A percentile compares a stretch with the other conserved stretches of the same genome.
These are phyloP conservation scores for Hyaloperonospora brassicae DNA, from an alignment of 352 stramenopile genomes.

Conservation along the genomic window DNA sequence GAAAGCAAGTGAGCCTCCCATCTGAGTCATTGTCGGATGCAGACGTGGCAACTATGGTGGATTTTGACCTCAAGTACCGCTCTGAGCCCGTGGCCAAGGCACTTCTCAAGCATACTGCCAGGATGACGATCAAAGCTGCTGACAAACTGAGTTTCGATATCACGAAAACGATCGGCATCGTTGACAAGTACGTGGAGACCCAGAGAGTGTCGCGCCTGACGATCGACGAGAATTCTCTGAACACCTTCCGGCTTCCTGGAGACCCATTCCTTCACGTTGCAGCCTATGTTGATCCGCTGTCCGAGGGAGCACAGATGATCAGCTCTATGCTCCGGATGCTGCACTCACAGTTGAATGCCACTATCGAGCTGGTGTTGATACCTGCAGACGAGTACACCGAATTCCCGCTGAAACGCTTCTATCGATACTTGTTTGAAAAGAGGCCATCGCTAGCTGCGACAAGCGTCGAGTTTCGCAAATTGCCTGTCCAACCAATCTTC, in stretches of 20 bases:
- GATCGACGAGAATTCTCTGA: conserved; percentile 32
- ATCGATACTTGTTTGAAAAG: conserved; percentile 83
- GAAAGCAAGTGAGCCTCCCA: conserved; percentile 49
- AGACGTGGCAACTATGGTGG: conserved; percentile 56
- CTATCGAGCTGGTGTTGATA: conserved; percentile 56
- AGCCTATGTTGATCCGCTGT: conserved; percentile 88
- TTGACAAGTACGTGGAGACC: conserved; percentile 66
- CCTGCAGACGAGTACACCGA: conserved; percentile 68
- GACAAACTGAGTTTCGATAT: conserved; percentile 59
- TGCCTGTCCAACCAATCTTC: conserved; percentile 84
- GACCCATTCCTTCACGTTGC: conserved; percentile 52
- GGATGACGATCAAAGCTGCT: conserved; percentile 40
- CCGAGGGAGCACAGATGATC: conserved; percentile 81
- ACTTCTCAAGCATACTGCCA: conserved; percentile 53
- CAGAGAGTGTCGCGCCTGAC: conserved; percentile 32
- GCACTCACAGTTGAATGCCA: conserved; percentile 60
- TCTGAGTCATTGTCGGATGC: conserved; percentile 43
- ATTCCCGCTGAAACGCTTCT: conserved; percentile 90
- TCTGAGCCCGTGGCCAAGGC: conserved; percentile 61
- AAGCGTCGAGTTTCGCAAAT: conserved; percentile 61
- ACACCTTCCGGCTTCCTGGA: conserved; percentile 29
- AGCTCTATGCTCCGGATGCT: conserved; percentile 83
- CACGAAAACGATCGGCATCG: conserved; percentile 65
- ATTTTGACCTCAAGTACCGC: conserved; percentile 62
- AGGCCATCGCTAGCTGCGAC: conserved; percentile 32